A percentile compares a stretch with the other conserved stretches of the same genome.
These are phyloP conservation scores for Mycena maculata DNA, from an alignment of 768 basidiomycete species.

Conservation along the genomic window DNA sequence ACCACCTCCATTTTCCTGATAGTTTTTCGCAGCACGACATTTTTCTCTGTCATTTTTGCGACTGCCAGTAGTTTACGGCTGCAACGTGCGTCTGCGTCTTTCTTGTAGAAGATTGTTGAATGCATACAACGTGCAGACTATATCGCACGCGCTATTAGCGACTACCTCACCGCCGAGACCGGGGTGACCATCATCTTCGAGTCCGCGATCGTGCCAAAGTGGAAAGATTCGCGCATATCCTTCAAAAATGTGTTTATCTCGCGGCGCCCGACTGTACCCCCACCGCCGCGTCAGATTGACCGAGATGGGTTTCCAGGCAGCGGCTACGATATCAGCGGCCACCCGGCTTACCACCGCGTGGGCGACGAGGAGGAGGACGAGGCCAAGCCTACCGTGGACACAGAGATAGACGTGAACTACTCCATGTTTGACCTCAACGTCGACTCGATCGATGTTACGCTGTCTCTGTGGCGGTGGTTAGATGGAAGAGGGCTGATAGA, in stretches of 20 bases:
- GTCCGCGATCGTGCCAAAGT: constrained; percentile 97
- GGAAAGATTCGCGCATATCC: constrained; percentile 95
- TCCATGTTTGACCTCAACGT: constrained; percentile 94
- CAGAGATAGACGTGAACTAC: constrained; percentile 67
- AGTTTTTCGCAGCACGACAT: constrained; percentile 77
- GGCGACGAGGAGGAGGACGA: constrained; percentile 74
- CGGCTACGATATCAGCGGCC: constrained; percentile 82
- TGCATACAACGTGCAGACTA: constrained; percentile 65
- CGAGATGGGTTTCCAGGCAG: constrained; percentile 56
- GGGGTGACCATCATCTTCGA: constrained; percentile 97
- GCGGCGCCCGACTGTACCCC: constrained; percentile 64
- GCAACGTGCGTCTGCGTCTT: constrained; percentile 66
- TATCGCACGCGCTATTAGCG: constrained; percentile 88
- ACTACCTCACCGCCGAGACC: constrained; percentile 93
- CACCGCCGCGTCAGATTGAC: constrained; percentile 34
- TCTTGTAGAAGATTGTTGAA: not conserved
- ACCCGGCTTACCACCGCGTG: constrained; percentile 73
- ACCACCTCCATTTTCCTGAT: not conserved
- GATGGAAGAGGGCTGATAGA: constrained; percentile 95
- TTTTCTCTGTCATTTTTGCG: constrained; percentile 93
- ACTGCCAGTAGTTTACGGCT: constrained; percentile 87
- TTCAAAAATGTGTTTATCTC: constrained; percentile 98
- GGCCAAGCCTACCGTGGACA: not conserved
- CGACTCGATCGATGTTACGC: constrained; percentile 94
- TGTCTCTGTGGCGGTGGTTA: constrained; percentile 92